Conservation (phyloP, 2,329 filamentous ascomycete genomes). For the Aspergillaceae sp. region DNA sequence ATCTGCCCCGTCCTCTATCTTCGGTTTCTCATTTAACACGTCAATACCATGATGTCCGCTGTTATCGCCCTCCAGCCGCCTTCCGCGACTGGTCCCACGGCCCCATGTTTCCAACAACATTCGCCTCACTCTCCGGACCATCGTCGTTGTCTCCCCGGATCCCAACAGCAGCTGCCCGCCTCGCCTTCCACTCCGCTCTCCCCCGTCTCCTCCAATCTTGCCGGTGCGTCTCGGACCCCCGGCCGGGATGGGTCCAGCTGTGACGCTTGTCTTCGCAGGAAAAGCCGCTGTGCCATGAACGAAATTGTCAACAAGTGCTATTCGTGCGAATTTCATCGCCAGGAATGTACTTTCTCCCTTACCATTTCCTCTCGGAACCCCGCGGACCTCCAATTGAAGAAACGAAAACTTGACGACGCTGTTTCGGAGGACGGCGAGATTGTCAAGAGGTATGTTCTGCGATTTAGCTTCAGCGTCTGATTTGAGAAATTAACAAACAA, state of each 20-base stretch:
- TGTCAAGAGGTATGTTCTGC: slow-evolving; percentile 28
- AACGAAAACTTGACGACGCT: slow-evolving; percentile 32
- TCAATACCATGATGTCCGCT: slow-evolving; percentile 24
- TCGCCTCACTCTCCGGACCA: slow-evolving; percentile 16
- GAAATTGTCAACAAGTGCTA: slow-evolving; percentile 37
- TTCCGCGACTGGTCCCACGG: slow-evolving; percentile 20
- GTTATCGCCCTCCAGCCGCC: slow-evolving; percentile 35
- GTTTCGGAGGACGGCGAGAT: slow-evolving; percentile 19
- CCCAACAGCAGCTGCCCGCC: slow-evolving; percentile 7
- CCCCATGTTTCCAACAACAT: slow-evolving; percentile 16
- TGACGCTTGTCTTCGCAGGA: slow-evolving; percentile 36
- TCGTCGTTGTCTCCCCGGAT: slow-evolving; percentile 5
- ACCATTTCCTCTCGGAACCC: slow-evolving; percentile 12
- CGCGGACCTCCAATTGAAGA: slow-evolving; percentile 24
- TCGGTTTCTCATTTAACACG: too few relatives aligned
- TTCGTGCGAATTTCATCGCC: slow-evolving; percentile 37
- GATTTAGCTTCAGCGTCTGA: background rate
- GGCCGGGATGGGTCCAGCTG: slow-evolving; percentile 32
- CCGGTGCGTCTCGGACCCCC: slow-evolving; percentile 17
- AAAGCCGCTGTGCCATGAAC: slow-evolving; percentile 38
- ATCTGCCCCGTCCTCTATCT: background rate
- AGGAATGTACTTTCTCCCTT: slow-evolving; percentile 36
- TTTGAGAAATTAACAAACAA: background rate
- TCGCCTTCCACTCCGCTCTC: slow-evolving; percentile 13
- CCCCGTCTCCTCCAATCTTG: slow-evolving; percentile 10